Percentiles rank a stretch among this genome's conserved stretches.
Evolutionary conservation across 2,329 filamentous ascomycete genomes (phyloP).

Genomic region (Pseudogymnoascus verrucosus): DNA sequence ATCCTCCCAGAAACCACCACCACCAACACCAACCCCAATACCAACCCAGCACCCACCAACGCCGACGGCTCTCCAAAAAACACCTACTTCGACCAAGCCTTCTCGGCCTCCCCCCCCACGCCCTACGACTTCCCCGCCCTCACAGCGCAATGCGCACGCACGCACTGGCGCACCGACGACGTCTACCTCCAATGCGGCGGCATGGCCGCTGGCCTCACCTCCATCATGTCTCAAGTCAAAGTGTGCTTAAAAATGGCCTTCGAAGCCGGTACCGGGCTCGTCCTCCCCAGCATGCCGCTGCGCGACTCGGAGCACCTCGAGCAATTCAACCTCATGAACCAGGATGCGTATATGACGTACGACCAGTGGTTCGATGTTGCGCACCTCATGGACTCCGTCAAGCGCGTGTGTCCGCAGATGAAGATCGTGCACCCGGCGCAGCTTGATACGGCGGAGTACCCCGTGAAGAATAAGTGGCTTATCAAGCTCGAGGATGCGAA

Average conservation of each 20-base stretch:
- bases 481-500: constrained; percentile 21
- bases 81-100: constrained; percentile 28
- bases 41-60: background rate
- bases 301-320: constrained; percentile 25
- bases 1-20: background rate
- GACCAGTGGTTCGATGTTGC: constrained; percentile 30
- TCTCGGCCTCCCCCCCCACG: constrained; percentile 18
- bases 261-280: constrained; percentile 25
- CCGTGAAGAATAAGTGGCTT: constrained; percentile 21
- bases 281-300: constrained; percentile 29
- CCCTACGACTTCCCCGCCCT: constrained; percentile 23
- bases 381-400: constrained; percentile 23
- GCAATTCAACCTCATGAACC: constrained; percentile 29
- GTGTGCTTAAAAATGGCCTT: constrained; percentile 31
- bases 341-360: constrained; percentile 26
- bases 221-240: constrained; percentile 30
- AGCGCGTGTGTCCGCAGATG: constrained; percentile 27
- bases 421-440: constrained; percentile 25
- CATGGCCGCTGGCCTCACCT: constrained; percentile 28
- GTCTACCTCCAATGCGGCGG: constrained; percentile 28
- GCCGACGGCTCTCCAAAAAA: background rate
- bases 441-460: constrained; percentile 12
- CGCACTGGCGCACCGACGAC: constrained; percentile 23
- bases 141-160: constrained; percentile 21
- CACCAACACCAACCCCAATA: background rate